Base-by-base conservation (phyloP, 306 rosid genomes). In the Citrullus mucosospermus region DNA sequence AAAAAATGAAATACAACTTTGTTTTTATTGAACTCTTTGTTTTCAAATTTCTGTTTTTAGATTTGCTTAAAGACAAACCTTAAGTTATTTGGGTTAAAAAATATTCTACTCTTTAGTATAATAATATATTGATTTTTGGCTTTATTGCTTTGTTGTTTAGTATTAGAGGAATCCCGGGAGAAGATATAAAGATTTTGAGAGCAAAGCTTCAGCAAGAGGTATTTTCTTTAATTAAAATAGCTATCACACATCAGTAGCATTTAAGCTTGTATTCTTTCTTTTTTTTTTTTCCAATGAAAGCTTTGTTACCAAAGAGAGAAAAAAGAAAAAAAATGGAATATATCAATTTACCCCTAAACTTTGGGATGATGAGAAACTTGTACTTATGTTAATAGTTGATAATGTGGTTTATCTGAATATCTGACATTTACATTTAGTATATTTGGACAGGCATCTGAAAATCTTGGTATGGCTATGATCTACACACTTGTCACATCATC, bases 381-480 rank as follows among this genome's bases (percentile, higher is more conserved):
- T n/a, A 13, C 32, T 12, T 46, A 22, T 25, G 20, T 38, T 66
- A 8, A 17, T 66, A 66, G 38, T 66, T 50, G 18, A 50, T 3
- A 2, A 32, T 32, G 36, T 32, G 36, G 36, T 32, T 2, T 32
- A 32, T 3, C 3, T 32, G 7, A 36, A 18, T 38, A 38, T 44
- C 13, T 66, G 72, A 36, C 72, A 17, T 38, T 43, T 18, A 74
- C 32, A 0, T 30, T 11, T 30, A 32, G 25, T 74, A 17, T 46
- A 60, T 12, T 71, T 87, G 69, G 70, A 50, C 87, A 96, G 99
- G 99, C 98, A 68, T 88, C 97, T 81, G 99, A 96, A 89, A 92
- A 91, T 87, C 99, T 96, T 82, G 99, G 98, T 66, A 96, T 96
- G 99, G 97, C 99, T 75, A 96, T 96, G 99, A 84, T 96, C n/a